Conservation (phyloP, 2,329 filamentous ascomycete genomes). For the Parastagonospora nodorum region DNA sequence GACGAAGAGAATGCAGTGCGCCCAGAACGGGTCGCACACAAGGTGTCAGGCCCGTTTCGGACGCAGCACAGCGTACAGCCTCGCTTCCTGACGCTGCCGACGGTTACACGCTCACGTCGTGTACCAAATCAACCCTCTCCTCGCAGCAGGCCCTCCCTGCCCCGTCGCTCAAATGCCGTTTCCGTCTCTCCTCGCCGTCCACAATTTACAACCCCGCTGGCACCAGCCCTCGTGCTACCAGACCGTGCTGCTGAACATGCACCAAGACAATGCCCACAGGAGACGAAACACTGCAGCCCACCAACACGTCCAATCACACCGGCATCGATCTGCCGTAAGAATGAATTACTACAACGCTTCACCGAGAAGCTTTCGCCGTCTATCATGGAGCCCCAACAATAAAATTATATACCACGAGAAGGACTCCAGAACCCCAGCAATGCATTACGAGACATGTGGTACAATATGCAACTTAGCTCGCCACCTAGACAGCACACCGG, state of each 20-base stretch:
- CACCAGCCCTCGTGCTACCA: conserved; percentile 7
- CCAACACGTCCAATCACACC: neutral
- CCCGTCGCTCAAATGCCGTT: conserved; percentile 19
- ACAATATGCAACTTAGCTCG: conserved; percentile 33
- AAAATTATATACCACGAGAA: conserved; percentile 5
- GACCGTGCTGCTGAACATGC: neutral
- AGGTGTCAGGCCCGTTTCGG: conserved; percentile 22
- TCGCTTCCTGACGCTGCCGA: conserved; percentile 23
- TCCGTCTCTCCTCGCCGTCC: conserved; percentile 23
- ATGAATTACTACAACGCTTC: conserved; percentile 17
- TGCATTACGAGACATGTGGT: conserved; percentile 34
- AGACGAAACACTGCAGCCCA: too few relatives aligned
- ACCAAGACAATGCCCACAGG: too few relatives aligned
- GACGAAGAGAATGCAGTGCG: conserved; percentile 19
- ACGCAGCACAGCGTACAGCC: conserved; percentile 17
- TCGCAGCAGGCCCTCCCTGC: conserved; percentile 15
- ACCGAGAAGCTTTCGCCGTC: conserved; percentile 1
- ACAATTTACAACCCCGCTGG: conserved; percentile 16
- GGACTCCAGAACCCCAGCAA: conserved; percentile 25
- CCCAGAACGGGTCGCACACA: conserved; percentile 8
- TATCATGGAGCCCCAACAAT: conserved; percentile 1
- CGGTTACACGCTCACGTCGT: conserved; percentile 22
- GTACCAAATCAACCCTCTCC: conserved; percentile 23
- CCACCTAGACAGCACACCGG: conserved; percentile 22
- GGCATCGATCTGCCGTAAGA: neutral